Conservation (phyloP, 75 land plant genomes). For the Azolla pinnata region DNA sequence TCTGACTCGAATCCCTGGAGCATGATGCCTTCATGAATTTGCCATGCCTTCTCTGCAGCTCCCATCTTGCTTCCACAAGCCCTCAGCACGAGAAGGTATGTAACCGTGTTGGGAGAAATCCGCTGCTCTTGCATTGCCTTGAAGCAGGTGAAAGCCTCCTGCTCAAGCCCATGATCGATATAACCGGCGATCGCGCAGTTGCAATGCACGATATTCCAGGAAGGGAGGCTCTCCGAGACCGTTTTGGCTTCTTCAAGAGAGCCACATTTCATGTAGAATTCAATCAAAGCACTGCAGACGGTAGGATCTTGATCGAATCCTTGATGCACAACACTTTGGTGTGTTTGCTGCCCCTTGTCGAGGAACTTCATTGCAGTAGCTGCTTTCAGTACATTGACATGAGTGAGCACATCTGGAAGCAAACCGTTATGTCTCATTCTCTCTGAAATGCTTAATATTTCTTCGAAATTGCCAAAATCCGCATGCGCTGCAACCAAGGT, state of each 20-base stretch:
- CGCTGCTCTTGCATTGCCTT: constrained; percentile 12
- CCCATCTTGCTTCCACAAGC: constrained; percentile 14
- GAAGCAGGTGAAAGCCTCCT: constrained; percentile 18
- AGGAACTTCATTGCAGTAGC: constrained; percentile 38
- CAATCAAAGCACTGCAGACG: constrained; percentile 49
- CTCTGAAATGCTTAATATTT: constrained; percentile 29
- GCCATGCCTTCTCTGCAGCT: constrained; percentile 14
- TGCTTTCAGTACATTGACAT: constrained; percentile 42
- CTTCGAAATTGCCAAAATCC: constrained; percentile 27
- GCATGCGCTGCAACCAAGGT: constrained; percentile 33
- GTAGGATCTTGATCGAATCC: constrained; percentile 27
- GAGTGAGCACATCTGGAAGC: constrained; percentile 22
- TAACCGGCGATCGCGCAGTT: constrained; percentile 15
- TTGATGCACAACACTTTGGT: constrained; percentile 30
- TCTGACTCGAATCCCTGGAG: constrained; percentile 13
- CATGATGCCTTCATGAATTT: constrained; percentile 15
- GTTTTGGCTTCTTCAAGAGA: background rate
- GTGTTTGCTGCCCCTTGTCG: constrained; percentile 37
- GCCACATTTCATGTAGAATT: constrained; percentile 26
- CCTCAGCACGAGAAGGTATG: constrained; percentile 8
- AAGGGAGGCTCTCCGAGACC: constrained; percentile 12
- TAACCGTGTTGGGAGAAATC: constrained; percentile 17
- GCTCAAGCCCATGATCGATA: background rate
- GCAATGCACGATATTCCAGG: constrained; percentile 10
- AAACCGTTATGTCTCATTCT: constrained; percentile 24